These are phyloP conservation scores for Malus fusca DNA, from an alignment of 306 rosid genomes.

Conservation along the genomic window DNA sequence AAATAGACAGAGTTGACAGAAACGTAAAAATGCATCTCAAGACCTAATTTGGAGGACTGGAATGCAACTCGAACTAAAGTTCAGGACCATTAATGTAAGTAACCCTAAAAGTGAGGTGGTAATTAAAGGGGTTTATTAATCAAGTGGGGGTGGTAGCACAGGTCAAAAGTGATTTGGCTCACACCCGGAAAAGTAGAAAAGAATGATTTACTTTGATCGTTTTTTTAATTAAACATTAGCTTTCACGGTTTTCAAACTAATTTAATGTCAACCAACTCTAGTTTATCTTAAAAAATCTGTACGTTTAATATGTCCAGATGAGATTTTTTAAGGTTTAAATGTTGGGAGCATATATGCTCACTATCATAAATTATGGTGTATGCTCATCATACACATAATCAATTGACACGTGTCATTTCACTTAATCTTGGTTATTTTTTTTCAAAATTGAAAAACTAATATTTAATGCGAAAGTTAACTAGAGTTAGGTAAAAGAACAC, in stretches of 20 bases:
- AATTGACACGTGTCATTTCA: too few relatives aligned
- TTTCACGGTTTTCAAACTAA: slow-evolving; percentile 28
- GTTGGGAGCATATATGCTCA: too few relatives aligned
- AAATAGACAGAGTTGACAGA: background rate
- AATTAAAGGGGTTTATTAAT: slow-evolving; percentile 37
- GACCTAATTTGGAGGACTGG: background rate
- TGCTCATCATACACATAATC: fast-evolving
- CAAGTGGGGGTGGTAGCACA: slow-evolving; percentile 19
- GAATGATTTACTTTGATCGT: slow-evolving; percentile 14
- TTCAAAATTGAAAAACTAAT: too few relatives aligned
- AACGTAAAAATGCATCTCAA: background rate
- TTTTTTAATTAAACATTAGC: slow-evolving; percentile 16
- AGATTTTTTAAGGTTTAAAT: too few relatives aligned
- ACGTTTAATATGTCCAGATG: background rate
- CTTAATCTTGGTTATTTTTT: too few relatives aligned
- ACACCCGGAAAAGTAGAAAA: slow-evolving; percentile 23
- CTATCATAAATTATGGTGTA: fast-evolving
- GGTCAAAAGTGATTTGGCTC: slow-evolving; percentile 59
- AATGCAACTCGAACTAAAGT: background rate
- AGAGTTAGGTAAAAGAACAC: too few relatives aligned
- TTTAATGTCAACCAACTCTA: background rate
- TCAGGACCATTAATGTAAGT: too few relatives aligned
- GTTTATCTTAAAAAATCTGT: background rate
- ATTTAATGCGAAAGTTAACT: too few relatives aligned
- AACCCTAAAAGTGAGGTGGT: background rate